Evolutionary conservation across 768 basidiomycete species (phyloP).

Genomic region (Rhodotorula diobovata): DNA sequence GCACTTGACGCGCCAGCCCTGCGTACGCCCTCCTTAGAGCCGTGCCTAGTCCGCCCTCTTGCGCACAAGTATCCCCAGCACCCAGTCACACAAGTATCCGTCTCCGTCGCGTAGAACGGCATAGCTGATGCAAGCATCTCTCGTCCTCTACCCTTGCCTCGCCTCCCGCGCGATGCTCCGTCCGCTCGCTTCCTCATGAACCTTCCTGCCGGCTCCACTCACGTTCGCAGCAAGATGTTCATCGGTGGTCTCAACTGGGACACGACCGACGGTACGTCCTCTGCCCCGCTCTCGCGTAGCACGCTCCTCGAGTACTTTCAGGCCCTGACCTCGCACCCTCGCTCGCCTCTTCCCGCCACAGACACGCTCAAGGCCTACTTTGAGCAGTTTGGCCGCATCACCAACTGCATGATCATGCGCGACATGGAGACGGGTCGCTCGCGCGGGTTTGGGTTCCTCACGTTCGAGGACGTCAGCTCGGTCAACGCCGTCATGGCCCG

Average conservation of each 20-base stretch:
- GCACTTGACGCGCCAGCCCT: not conserved
- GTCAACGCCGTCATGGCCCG: constrained; percentile 94
- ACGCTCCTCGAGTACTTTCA: not conserved
- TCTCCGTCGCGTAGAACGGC: constrained; percentile 24
- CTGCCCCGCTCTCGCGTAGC: constrained; percentile 65
- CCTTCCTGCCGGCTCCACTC: constrained; percentile 31
- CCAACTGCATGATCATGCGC: constrained; percentile 98
- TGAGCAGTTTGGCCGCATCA: constrained; percentile 90
- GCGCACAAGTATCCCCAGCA: constrained; percentile 1
- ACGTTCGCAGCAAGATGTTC: constrained; percentile 81
- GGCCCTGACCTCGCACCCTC: not conserved
- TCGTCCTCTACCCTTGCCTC: not conserved
- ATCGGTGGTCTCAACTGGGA: constrained; percentile 99
- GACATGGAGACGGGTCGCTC: constrained; percentile 83
- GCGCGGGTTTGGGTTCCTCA: constrained; percentile 94
- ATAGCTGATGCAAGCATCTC: constrained; percentile 26
- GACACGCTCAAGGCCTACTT: constrained; percentile 66
- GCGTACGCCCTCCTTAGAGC: too few species aligned
- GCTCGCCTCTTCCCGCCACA: constrained; percentile 14
- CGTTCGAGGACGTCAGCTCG: constrained; percentile 85
- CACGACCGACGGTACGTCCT: constrained; percentile 86
- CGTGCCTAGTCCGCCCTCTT: not conserved
- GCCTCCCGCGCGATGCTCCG: constrained; percentile 34
- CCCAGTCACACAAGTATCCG: constrained; percentile 36
- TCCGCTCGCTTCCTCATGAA: constrained; percentile 45